Evolutionary conservation across 1,139 yeast species (phyloP).

Genomic region (Pichia cactophila): DNA sequence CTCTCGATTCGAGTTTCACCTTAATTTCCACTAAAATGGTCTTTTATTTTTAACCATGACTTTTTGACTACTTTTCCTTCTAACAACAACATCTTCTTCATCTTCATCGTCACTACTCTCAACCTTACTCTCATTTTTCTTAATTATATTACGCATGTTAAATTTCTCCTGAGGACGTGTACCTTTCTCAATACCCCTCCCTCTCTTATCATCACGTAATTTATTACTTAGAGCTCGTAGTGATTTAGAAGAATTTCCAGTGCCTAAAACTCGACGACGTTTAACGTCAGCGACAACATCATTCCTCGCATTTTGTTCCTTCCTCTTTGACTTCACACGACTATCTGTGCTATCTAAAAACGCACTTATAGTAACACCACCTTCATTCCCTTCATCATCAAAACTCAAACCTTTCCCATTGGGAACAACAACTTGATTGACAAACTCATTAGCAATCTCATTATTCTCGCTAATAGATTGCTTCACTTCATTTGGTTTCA

Average conservation of each 20-base stretch:
- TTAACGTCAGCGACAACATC: constrained; percentile 5
- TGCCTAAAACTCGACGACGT: constrained; percentile 6
- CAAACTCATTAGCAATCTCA: constrained; percentile 10
- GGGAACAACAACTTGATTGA: constrained; percentile 37
- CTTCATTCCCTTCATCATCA: constrained; percentile 13
- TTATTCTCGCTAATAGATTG: background rate
- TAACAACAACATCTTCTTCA: constrained; percentile 20
- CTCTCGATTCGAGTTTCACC: background rate
- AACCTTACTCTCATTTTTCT: constrained; percentile 1
- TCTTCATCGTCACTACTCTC: constrained; percentile 10
- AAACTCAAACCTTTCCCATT: constrained; percentile 36
- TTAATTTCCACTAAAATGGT: constrained; percentile 17
- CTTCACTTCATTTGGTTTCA: constrained; percentile 22
- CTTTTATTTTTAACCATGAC: constrained; percentile 13
- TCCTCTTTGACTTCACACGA: background rate
- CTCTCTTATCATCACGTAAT: constrained; percentile 30
- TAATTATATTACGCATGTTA: background rate
- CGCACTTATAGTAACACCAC: constrained; percentile 9
- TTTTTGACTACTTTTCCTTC: constrained; percentile 14
- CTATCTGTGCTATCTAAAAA: constrained; percentile 6
- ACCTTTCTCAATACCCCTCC: constrained; percentile 2
- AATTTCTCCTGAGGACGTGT: background rate
- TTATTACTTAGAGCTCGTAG: constrained; percentile 41
- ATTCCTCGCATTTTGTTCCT: constrained; percentile 3
- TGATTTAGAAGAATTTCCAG: constrained; percentile 24